Percentiles rank a stretch among this genome's conserved stretches.
phyloP scores from a whole-genome alignment of 352 stramenopile species.

The Globisporangium solare region DNA sequence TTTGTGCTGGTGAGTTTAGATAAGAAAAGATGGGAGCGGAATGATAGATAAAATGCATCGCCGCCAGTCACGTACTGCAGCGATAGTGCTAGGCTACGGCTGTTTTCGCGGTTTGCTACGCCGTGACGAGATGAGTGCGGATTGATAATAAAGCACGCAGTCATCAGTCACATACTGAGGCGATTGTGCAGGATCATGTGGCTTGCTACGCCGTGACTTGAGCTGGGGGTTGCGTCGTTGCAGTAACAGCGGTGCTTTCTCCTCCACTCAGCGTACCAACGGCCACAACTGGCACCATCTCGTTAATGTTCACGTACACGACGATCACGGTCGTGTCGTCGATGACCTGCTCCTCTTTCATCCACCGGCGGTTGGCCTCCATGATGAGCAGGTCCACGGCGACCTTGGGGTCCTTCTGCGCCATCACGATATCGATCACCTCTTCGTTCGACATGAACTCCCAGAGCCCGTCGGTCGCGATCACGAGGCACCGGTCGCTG shows the following conservation, averaged over 20 bases:
- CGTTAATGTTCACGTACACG: conserved; percentile 88
- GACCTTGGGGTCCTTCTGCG: conserved; percentile 71
- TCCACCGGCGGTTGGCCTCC: conserved; percentile 96
- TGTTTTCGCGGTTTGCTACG: no score
- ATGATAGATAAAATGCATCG: no score
- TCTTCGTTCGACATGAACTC: conserved; percentile 98
- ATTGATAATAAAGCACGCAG: no score
- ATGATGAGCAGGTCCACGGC: conserved; percentile 93
- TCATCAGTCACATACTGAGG: no score
- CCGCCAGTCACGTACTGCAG: no score
- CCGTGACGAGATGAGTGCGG: no score
- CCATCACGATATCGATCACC: conserved; percentile 84
- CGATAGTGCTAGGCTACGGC: no score
- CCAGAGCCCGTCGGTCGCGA: conserved; percentile 98
- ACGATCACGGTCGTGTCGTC: conserved; percentile 99
- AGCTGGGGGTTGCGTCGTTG: no score
- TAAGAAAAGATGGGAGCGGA: no score
- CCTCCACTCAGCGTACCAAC: conserved; percentile 3
- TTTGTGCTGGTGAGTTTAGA: no score
- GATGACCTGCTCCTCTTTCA: conserved; percentile 98
- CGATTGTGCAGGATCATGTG: no score
- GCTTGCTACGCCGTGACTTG: neutral
- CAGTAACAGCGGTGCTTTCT: neutral
- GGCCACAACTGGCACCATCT: conserved; percentile 19
- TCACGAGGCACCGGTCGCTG: conserved; percentile 92